Evolutionary conservation across 805 yeast species (phyloP).

Genomic region (Candida wancherniae): DNA sequence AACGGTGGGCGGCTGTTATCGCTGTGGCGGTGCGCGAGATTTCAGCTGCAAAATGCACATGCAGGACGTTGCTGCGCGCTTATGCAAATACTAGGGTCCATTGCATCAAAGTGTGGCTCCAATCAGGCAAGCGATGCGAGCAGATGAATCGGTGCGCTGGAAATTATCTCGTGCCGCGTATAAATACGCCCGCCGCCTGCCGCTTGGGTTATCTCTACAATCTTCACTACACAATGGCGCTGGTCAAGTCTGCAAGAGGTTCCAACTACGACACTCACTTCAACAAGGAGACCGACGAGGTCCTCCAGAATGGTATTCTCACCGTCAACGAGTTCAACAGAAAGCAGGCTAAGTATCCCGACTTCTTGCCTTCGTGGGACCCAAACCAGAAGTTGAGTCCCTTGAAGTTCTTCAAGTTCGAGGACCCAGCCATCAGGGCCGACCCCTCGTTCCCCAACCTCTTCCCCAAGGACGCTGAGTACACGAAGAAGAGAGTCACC

Average conservation of each 20-base stretch:
- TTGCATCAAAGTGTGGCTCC: too few species aligned
- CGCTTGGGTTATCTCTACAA: neutral
- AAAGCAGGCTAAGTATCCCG: conserved; percentile 39
- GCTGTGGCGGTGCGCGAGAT: too few species aligned
- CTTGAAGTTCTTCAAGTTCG: conserved; percentile 49
- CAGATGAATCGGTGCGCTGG: too few species aligned
- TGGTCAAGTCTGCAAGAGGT: conserved; percentile 6
- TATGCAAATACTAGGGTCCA: too few species aligned
- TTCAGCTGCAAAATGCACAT: too few species aligned
- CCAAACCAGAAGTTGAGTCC: conserved; percentile 51
- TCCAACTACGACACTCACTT: conserved; percentile 46
- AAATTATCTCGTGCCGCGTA: too few species aligned
- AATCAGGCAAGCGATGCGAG: too few species aligned
- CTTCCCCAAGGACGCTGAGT: conserved; percentile 34
- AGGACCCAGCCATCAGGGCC: conserved; percentile 66
- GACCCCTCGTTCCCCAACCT: conserved; percentile 52
- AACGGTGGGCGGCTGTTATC: too few species aligned
- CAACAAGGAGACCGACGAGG: conserved; percentile 44
- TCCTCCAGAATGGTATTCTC: conserved; percentile 40
- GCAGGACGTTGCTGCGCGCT: too few species aligned
- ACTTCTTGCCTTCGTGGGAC: conserved; percentile 66
- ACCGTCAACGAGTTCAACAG: conserved; percentile 33
- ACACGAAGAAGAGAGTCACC: conserved; percentile 41
- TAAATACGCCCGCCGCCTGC: neutral
- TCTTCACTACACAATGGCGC: too few species aligned